Evolutionary conservation across 441 rosid genomes (phyloP), one percentile per base, ranked within the genome.

Genomic region (Arabidopsis hybrid): DNA sequence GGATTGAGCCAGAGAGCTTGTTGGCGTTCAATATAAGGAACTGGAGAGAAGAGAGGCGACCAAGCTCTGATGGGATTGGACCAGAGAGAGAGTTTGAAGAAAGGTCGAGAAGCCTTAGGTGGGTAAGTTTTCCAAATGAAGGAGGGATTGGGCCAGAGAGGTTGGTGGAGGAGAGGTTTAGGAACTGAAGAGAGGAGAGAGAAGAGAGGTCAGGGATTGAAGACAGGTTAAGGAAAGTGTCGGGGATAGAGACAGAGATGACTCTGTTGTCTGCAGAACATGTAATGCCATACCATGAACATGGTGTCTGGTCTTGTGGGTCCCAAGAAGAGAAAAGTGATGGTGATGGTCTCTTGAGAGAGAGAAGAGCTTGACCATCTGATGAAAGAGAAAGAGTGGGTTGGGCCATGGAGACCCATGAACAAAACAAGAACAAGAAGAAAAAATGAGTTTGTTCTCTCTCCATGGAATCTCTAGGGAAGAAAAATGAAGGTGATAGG

Each of bases 271-370:
- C 89, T 34, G 92, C 87, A 71, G 97, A 94, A 71, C 97, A 94
- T 13, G 95, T 88, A 56, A 94, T 76, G 69, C 95, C 99, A 68
- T 84, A 82, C 99, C 99, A 94, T 35, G 92, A 87, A 85, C 99
- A 94, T 50, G 99, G 97, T 39, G 89, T 90, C 59, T 59, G 75
- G 86, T 76, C 78, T 58, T 85, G 83, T n/a, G 91, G 94, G 83
- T 90, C 82, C 99, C 97, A 94, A 32, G 99, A 85, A 34, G 92
- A 83, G 64, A 92, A 86, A 16, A 82, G 11, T 4, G 90, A 74
- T 60, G 81, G 78, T 45, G 82, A 77, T 61, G 85, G 82, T 58
- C 73, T 83, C 56, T 86, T 79, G 4, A 82, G 81, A 21, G 91
- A 81, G 53, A 90, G 66, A 52, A 94, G 91, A 16, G 94, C 90